A percentile compares a stretch with the other conserved stretches of the same genome.
Conservation (phyloP, 179 eudicot genomes). For the Dionaea muscipula region DNA sequence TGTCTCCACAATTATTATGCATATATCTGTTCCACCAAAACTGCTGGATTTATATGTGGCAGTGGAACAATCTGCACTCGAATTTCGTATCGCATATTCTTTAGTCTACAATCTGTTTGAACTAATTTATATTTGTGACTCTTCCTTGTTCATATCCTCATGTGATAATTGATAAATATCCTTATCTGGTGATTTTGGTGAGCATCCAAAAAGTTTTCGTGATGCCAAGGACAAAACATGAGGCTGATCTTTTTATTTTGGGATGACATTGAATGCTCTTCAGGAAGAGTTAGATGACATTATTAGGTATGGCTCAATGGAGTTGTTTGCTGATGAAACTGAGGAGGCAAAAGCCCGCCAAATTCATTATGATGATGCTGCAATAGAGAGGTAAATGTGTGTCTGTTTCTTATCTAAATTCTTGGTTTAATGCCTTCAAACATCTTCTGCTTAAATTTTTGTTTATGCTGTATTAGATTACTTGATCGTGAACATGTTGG, state of each 20-base stretch:
- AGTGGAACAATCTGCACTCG: background rate
- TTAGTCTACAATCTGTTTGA: no score
- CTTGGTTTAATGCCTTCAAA: background rate
- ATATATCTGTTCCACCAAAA: no score
- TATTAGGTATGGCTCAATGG: constrained; percentile 89
- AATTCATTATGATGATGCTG: constrained; percentile 94
- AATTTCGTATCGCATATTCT: background rate
- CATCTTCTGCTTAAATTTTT: constrained; percentile 4
- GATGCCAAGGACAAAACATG: background rate
- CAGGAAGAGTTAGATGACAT: constrained; percentile 98
- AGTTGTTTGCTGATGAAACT: constrained; percentile 84
- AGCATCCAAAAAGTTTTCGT: no score
- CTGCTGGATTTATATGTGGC: no score
- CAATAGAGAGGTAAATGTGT: constrained; percentile 59
- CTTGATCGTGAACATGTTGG: constrained; percentile 82
- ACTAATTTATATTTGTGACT: no score
- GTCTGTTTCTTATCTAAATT: background rate
- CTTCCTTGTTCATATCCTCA: no score
- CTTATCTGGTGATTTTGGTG: no score
- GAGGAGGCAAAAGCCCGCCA: constrained; percentile 94
- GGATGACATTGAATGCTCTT: constrained; percentile 4
- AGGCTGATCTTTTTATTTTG: constrained; percentile 1
- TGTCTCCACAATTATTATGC: no score
- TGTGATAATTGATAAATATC: no score
- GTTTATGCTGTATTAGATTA: constrained; percentile 23